Base-by-base conservation (phyloP, 495 filamentous ascomycete genomes). In the Hypomontagnella monticulosa region DNA sequence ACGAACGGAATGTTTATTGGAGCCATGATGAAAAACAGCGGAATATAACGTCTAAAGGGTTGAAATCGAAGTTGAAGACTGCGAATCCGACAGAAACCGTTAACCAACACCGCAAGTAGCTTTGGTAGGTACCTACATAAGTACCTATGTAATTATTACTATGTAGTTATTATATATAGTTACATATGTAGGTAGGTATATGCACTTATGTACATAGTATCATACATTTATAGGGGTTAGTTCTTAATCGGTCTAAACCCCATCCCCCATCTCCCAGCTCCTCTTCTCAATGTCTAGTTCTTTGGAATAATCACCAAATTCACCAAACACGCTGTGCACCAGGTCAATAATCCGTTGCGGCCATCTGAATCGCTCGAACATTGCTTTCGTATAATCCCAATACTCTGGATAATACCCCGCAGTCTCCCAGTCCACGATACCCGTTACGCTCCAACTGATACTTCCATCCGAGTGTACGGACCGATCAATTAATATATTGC, bases 401-500 rank as follows among this genome's bases (percentile, higher is more conserved):
- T 63, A 72, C 33, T 70, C 66, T 2, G 66, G 60, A 52, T 59
- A 63, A 37, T 59, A 67, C 50, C 62, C 55, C 33, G 70, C 43
- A 58, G 50, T 56, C 16, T 70, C 66, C 61, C 62, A 69, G 43
- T 69, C 66, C 11, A 67, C 50, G 57, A 64, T 61, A 11, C 60
- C 66, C 32, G 56, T 56, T 36, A 69, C 61, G 20, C 34, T 57
- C 66, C 66, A 65, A 47, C 56, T 33, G n/a, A 34, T 36, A 16
- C 34, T 61, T 23, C 66, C 66, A 50, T 69, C 61, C 32, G 30
- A 36, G 8, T 54, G 40, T 0, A 67, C 75, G 47, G 66, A 40
- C 11, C 71, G 66, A 41, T 81, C 73, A 23, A 80, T 56, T 5
- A 83, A 61, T 16, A 83, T 73, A 71, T 82, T 84, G 48, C 80